Conservation (phyloP, 2,329 filamentous ascomycete species). For the Lachnellula cervina region DNA sequence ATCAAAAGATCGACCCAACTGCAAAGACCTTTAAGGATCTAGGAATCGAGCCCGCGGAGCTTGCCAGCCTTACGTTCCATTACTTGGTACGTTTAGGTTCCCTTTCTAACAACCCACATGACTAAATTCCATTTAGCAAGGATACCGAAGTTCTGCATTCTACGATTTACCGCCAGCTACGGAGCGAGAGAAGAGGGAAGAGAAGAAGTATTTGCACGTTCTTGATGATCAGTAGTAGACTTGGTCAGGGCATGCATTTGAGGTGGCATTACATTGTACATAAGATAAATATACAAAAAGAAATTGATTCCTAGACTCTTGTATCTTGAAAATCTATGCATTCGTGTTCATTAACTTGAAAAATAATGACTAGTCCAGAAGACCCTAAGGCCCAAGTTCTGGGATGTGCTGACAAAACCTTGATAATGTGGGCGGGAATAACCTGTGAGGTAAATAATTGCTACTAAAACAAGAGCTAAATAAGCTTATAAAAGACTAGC, state of each 20-base stretch:
- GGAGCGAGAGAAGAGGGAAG: slow-evolving; percentile 88
- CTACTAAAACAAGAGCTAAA: no score
- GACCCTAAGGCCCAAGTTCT: no score
- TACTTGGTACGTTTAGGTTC: slow-evolving; percentile 66
- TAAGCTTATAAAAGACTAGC: no score
- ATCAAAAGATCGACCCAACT: slow-evolving; percentile 82
- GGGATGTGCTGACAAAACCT: no score
- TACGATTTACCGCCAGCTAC: slow-evolving; percentile 94
- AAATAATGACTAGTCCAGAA: no score
- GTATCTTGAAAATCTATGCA: not conserved
- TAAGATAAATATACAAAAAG: slow-evolving; percentile 27
- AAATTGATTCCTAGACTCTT: not conserved
- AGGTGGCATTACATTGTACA: slow-evolving; percentile 32
- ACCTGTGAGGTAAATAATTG: no score
- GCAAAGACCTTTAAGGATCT: slow-evolving; percentile 97
- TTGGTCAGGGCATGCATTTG: slow-evolving; percentile 8
- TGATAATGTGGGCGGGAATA: no score
- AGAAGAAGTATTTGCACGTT: slow-evolving; percentile 96
- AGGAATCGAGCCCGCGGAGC: slow-evolving; percentile 80
- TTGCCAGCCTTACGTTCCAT: slow-evolving; percentile 83
- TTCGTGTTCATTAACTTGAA: no score
- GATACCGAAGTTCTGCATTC: slow-evolving; percentile 80
- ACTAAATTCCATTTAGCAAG: slow-evolving; percentile 59
- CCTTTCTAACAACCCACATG: not conserved
- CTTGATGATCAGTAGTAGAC: slow-evolving; percentile 70